phyloP scores from a whole-genome alignment of 805 yeast species.

The Saccharomycopsis malanga region DNA sequence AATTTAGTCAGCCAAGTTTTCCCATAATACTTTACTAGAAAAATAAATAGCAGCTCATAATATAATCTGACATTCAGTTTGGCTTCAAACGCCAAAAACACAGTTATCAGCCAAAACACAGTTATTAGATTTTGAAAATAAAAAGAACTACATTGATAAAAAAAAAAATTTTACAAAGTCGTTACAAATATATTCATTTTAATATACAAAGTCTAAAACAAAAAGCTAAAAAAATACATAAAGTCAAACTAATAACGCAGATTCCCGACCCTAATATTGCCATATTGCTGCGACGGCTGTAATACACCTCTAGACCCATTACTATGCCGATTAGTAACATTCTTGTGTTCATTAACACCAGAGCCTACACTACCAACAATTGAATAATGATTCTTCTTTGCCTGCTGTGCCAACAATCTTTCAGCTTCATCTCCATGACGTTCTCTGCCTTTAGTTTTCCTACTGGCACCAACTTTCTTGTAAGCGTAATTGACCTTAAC shows the following conservation, averaged over 20 bases:
- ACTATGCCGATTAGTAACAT: neutral
- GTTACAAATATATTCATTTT: no score
- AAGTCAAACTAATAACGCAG: neutral
- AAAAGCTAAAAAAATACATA: no score
- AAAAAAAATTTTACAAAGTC: neutral
- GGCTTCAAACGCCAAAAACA: no score
- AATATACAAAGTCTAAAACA: neutral
- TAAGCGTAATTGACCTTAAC: constrained; percentile 63
- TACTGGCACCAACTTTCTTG: constrained; percentile 36
- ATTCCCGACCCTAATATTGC: neutral
- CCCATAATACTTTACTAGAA: neutral
- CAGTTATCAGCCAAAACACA: neutral
- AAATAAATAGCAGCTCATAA: no score
- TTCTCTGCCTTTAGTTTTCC: constrained; percentile 37
- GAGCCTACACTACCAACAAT: neutral
- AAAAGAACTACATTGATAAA: neutral
- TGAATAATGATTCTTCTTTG: constrained; percentile 32
- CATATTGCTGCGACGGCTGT: neutral
- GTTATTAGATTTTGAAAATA: neutral
- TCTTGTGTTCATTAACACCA: neutral
- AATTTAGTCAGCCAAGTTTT: neutral
- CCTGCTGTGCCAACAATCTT: constrained; percentile 60
- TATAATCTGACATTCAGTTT: no score
- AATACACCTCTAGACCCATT: neutral
- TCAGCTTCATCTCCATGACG: constrained; percentile 79